Evolutionary conservation across 2,329 filamentous ascomycete species (phyloP), one percentile per base, ranked within the genome.

Genomic region (Clarireedia monteithiana): DNA sequence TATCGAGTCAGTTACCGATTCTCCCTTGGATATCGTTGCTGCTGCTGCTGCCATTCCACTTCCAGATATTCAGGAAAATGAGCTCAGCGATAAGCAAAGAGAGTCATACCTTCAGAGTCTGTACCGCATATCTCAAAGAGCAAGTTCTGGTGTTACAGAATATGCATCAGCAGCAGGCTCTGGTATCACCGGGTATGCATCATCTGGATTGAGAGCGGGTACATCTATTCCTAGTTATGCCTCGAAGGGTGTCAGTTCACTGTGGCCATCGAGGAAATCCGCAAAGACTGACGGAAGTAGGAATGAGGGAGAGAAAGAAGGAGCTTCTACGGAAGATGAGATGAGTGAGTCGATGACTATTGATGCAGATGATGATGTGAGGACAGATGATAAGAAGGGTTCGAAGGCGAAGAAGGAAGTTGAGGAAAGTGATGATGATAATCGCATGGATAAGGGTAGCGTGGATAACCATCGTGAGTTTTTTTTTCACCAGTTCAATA

Each of bases 101-200:
- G 38, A 55, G 38, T 55, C 53, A n/a, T 55, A 55, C 27, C 53
- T 55, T 20, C 53, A 55, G n/a, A 55, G 53, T 12, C n/a, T 55
- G 10, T 50, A 55, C 30, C 47, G 38, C 1, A 50, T 55, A 6
- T 50, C 47, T 10, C 53, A 55, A n/a, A 50, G 20, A 38, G 53
- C 53, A 15, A 47, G 53, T 12, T 54, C 45, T 3, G 52, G 45
- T 40, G 52, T 54, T 17, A 39, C 44, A 9, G 52, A 12, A 7
- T 54, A 54, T 39, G 52, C 52, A 44, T 54, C 44, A 23, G 52
- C 34, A 10, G 52, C 52, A 4, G 24, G 52, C 5, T 55, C 39
- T 15, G 39, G 39, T 2, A 12, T 55, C 6, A 55, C 15, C 4
- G 53, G 15, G 1, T 48, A 36, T 9, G 53, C 53, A 3, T 38